Conservation (phyloP, 495 filamentous ascomycete species). For the Penicillium crystallinum region DNA sequence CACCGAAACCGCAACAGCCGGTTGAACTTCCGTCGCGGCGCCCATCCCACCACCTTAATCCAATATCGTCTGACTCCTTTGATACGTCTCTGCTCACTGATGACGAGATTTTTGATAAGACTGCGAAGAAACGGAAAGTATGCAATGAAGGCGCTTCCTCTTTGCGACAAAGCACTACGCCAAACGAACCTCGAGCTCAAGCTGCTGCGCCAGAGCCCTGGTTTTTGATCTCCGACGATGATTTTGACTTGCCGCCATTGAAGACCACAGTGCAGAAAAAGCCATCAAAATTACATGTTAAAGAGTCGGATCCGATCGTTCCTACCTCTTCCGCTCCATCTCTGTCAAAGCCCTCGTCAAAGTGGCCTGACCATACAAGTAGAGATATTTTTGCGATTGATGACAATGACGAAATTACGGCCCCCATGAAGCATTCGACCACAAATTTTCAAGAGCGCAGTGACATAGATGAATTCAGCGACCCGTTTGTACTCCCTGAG, state of each 20-base stretch:
- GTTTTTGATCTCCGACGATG: conserved; percentile 37
- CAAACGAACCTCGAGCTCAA: conserved; percentile 1
- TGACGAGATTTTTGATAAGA: conserved; percentile 31
- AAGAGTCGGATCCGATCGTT: conserved; percentile 48
- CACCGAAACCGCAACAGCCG: background rate
- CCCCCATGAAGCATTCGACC: background rate
- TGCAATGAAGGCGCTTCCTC: conserved; percentile 21
- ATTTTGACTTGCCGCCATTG: conserved; percentile 20
- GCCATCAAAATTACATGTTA: conserved; percentile 8
- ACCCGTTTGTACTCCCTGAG: conserved; percentile 27
- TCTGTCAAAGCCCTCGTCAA: conserved; percentile 2
- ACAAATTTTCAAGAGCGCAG: conserved; percentile 13
- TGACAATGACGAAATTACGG: conserved; percentile 26
- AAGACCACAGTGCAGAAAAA: conserved; percentile 13
- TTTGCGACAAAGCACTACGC: background rate
- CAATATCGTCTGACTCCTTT: conserved; percentile 48
- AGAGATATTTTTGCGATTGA: conserved; percentile 32
- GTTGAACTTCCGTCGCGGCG: conserved; percentile 8
- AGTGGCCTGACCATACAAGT: background rate
- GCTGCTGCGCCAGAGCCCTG: conserved; percentile 10
- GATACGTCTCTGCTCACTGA: conserved; percentile 34
- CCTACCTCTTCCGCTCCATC: conserved; percentile 46
- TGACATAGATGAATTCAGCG: conserved; percentile 38
- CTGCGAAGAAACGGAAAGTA: conserved; percentile 38
- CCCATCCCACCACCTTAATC: conserved; percentile 6